These are phyloP conservation scores for Aspergillus japonicus DNA, from an alignment of 2,329 filamentous ascomycete species.

Conservation along the genomic window DNA sequence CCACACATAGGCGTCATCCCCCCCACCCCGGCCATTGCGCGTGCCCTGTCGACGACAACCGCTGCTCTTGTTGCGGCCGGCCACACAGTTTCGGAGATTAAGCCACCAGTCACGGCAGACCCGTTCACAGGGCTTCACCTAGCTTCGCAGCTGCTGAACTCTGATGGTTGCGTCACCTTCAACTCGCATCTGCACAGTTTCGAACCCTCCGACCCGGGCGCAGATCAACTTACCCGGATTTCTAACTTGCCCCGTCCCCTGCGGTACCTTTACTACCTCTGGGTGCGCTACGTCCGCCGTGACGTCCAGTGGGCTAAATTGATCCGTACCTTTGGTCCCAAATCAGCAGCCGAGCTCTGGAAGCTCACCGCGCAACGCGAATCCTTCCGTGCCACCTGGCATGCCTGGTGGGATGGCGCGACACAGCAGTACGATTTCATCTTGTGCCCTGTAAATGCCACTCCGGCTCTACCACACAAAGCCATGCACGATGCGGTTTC, in stretches of 20 bases:
- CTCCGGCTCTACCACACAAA: conserved; percentile 80
- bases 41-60: conserved; percentile 71
- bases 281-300: conserved; percentile 76
- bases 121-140: conserved; percentile 74
- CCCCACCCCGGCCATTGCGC: conserved; percentile 77
- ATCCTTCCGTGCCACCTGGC: conserved; percentile 73
- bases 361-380: conserved; percentile 75
- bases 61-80: conserved; percentile 67
- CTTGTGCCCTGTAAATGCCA: conserved; percentile 82
- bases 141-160: conserved; percentile 76
- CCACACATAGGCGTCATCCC: conserved; percentile 65
- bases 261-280: conserved; percentile 84
- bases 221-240: conserved; percentile 70
- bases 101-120: conserved; percentile 69
- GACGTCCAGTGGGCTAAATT: conserved; percentile 78
- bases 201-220: conserved; percentile 78
- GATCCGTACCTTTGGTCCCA: conserved; percentile 69
- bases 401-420: conserved; percentile 76
- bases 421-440: conserved; percentile 74
- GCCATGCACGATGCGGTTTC: conserved; percentile 83
- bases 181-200: conserved; percentile 71
- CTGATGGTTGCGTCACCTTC: conserved; percentile 80
- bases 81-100: conserved; percentile 68
- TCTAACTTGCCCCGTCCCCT: conserved; percentile 71
- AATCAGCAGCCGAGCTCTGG: conserved; percentile 78